phyloP scores from a whole-genome alignment of 768 basidiomycete genomes.

The Leucocoprinus birnbaumii region DNA sequence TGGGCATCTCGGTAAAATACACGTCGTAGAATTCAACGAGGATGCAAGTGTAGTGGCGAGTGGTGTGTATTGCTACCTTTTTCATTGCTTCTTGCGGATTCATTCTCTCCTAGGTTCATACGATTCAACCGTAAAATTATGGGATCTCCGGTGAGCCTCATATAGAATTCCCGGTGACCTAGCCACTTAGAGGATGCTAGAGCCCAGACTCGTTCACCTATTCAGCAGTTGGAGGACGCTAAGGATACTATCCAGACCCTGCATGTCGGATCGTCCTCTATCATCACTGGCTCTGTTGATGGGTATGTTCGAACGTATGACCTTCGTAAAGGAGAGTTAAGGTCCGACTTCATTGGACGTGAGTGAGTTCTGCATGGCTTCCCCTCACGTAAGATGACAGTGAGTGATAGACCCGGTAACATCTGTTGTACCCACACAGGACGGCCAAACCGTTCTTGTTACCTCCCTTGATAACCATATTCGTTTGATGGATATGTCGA shows the following conservation, averaged over 20 bases:
- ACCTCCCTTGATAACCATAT: conserved; percentile 82
- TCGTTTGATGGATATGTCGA: conserved; percentile 79
- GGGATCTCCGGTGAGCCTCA: conserved; percentile 78
- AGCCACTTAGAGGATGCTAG: conserved; percentile 30
- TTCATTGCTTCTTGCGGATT: neutral
- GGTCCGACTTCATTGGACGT: conserved; percentile 91
- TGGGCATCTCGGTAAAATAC: conserved; percentile 90
- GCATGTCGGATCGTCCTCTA: conserved; percentile 58
- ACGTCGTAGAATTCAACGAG: conserved; percentile 85
- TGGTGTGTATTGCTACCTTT: conserved; percentile 46
- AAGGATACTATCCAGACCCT: conserved; percentile 84
- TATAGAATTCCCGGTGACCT: neutral
- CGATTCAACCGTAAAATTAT: conserved; percentile 86
- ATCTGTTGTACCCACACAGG: conserved; percentile 75
- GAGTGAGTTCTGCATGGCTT: conserved; percentile 27
- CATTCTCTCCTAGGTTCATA: conserved; percentile 67
- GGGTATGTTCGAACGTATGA: conserved; percentile 94
- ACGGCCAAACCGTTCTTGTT: conserved; percentile 77
- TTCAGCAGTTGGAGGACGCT: conserved; percentile 90
- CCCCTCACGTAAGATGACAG: conserved; percentile 9
- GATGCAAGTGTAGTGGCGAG: conserved; percentile 87
- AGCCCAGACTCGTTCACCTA: conserved; percentile 75
- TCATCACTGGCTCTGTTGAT: conserved; percentile 86
- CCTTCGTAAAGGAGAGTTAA: conserved; percentile 87
- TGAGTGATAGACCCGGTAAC: conserved; percentile 74